phyloP scores from a whole-genome alignment of 1,139 yeast genomes.

The Candida labiduridarum region DNA sequence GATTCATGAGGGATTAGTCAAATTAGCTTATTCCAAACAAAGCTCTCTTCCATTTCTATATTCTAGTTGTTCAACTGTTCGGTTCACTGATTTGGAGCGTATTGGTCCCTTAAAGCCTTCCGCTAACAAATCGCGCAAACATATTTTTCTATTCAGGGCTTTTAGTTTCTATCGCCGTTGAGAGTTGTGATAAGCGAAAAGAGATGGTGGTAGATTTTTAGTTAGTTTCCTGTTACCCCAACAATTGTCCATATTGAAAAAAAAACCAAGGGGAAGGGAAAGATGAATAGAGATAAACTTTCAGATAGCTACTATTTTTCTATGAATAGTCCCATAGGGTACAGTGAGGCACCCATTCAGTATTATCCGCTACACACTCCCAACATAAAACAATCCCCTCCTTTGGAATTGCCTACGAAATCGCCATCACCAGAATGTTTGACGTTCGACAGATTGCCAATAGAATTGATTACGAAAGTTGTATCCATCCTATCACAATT shows the following conservation, averaged over 20 bases:
- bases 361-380: slow-evolving; percentile 1
- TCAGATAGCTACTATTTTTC: not conserved
- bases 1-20: no score
- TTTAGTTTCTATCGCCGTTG: not conserved
- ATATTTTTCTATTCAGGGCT: not conserved
- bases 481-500: slow-evolving; percentile 42
- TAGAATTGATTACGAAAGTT: slow-evolving; percentile 37
- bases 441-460: slow-evolving; percentile 33
- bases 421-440: slow-evolving; percentile 1
- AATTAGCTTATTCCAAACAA: no score
- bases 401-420: not conserved
- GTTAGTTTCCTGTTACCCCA: not conserved
- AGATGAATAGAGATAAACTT: not conserved
- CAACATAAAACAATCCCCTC: not conserved
- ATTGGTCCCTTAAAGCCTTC: not conserved
- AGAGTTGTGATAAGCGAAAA: not conserved
- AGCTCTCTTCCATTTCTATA: no score
- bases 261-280: not conserved
- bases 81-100: no score
- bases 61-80: no score
- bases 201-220: not conserved
- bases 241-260: no score
- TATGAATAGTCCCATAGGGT: slow-evolving; percentile 28
- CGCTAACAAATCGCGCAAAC: not conserved
- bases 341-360: slow-evolving; percentile 26